These are phyloP conservation scores for Russula brevipes DNA, from an alignment of 768 basidiomycete species.

Conservation along the genomic window DNA sequence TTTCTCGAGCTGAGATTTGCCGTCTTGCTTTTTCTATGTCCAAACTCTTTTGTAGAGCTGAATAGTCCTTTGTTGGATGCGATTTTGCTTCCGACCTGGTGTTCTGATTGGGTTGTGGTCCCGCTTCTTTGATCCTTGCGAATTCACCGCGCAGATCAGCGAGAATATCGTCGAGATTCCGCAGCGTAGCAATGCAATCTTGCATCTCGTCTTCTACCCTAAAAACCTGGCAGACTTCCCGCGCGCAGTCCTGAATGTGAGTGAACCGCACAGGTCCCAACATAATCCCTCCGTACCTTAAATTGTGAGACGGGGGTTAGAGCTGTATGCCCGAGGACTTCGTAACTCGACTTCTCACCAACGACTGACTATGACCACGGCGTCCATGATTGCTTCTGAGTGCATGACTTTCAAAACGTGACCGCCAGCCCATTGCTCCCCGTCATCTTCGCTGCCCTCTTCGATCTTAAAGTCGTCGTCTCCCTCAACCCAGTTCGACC, in stretches of 20 bases:
- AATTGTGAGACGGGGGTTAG: not conserved
- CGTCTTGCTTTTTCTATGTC: slow-evolving; percentile 63
- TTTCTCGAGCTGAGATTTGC: slow-evolving; percentile 64
- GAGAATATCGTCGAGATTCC: slow-evolving; percentile 57
- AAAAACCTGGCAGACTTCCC: slow-evolving; percentile 68
- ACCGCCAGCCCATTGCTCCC: slow-evolving; percentile 66
- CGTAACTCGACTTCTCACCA: slow-evolving; percentile 43
- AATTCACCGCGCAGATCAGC: slow-evolving; percentile 50
- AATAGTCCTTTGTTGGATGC: slow-evolving; percentile 42
- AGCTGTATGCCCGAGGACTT: not conserved
- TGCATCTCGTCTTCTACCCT: slow-evolving; percentile 62
- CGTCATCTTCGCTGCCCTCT: slow-evolving; percentile 66
- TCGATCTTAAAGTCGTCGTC: slow-evolving; percentile 72
- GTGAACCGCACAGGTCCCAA: slow-evolving; percentile 69
- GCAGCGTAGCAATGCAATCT: slow-evolving; percentile 52
- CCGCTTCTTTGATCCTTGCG: slow-evolving; percentile 26
- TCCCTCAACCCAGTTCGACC: slow-evolving; percentile 63
- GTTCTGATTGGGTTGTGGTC: not conserved
- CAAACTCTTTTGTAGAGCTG: slow-evolving; percentile 33
- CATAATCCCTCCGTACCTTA: slow-evolving; percentile 77
- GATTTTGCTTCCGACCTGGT: not conserved
- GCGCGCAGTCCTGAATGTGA: slow-evolving; percentile 71
- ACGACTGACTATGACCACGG: slow-evolving; percentile 72
- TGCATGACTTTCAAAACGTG: slow-evolving; percentile 64
- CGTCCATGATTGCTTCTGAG: slow-evolving; percentile 65